Conservation (phyloP, 768 basidiomycete species). For the Phanerochaete carnosa region DNA sequence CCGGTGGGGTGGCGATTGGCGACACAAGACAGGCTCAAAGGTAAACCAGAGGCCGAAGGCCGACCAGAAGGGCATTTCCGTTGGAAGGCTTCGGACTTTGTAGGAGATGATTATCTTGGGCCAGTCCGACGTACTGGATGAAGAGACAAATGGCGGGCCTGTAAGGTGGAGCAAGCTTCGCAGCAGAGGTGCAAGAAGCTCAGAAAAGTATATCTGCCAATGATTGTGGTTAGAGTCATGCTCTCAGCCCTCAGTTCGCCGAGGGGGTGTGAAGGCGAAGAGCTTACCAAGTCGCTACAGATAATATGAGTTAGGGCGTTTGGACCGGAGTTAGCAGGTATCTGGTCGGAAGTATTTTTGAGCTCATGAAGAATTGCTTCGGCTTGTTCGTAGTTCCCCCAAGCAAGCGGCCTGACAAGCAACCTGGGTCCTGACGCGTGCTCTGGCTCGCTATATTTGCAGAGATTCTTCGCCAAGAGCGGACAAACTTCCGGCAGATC, state of each 20-base stretch:
- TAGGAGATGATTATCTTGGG: slow-evolving; percentile 65
- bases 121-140: slow-evolving; percentile 4
- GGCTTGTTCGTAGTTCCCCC: slow-evolving; percentile 58
- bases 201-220: slow-evolving; percentile 78
- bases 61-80: slow-evolving; percentile 75
- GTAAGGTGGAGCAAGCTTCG: slow-evolving; percentile 73
- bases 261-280: not conserved
- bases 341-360: not conserved
- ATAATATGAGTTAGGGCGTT: slow-evolving; percentile 57
- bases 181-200: slow-evolving; percentile 73
- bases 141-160: slow-evolving; percentile 39
- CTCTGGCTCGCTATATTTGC: not conserved
- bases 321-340: not conserved
- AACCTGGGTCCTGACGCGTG: slow-evolving; percentile 20
- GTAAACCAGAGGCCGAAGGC: slow-evolving; percentile 79
- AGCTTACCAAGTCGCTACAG: slow-evolving; percentile 80
- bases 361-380: slow-evolving; percentile 38
- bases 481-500: slow-evolving; percentile 76
- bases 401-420: slow-evolving; percentile 58
- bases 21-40: slow-evolving; percentile 47
- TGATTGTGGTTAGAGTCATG: not conserved
- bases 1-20: not conserved
- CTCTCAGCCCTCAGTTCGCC: not conserved
- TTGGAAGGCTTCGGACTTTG: slow-evolving; percentile 67
- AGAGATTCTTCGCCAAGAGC: slow-evolving; percentile 42